These are phyloP conservation scores for Cladosporium sp. DNA, from an alignment of 2,329 filamentous ascomycete species.

Conservation along the genomic window DNA sequence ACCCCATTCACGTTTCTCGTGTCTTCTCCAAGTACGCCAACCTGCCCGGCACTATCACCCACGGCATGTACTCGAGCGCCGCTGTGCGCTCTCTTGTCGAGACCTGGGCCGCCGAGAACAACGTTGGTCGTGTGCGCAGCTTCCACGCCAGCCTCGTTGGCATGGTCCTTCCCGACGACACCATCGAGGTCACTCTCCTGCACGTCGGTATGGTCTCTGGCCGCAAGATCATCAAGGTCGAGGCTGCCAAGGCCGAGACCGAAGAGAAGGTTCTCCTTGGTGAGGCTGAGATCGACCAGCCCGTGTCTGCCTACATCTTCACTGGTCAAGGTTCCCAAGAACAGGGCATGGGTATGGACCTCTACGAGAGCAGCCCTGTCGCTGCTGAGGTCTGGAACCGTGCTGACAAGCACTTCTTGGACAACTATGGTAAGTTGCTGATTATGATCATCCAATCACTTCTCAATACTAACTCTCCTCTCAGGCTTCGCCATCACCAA, in stretches of 20 bases:
- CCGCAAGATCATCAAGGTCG: slow-evolving; percentile 99
- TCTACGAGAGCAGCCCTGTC: slow-evolving; percentile 90
- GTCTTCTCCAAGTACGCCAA: slow-evolving; percentile 96
- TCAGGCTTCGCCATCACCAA: slow-evolving; percentile 92
- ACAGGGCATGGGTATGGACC: slow-evolving; percentile 99
- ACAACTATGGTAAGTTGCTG: slow-evolving; percentile 81
- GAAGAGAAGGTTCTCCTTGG: slow-evolving; percentile 95
- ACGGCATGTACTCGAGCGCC: slow-evolving; percentile 99
- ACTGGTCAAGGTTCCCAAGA: slow-evolving; percentile 98
- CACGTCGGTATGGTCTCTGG: slow-evolving; percentile 97
- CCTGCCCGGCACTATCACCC: slow-evolving; percentile 93
- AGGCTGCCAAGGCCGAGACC: slow-evolving; percentile 91
- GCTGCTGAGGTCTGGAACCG: slow-evolving; percentile 98
- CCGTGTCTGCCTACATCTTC: slow-evolving; percentile 94
- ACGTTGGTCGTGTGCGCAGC: slow-evolving; percentile 92
- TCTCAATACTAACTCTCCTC: slow-evolving; percentile 7
- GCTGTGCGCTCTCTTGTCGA: slow-evolving; percentile 94
- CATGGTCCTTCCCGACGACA: slow-evolving; percentile 97
- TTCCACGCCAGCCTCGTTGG: slow-evolving; percentile 97
- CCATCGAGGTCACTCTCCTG: slow-evolving; percentile 91
- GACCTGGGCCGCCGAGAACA: slow-evolving; percentile 99
- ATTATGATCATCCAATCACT: background rate
- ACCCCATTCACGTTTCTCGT: slow-evolving; percentile 96
- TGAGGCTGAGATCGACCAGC: slow-evolving; percentile 97
- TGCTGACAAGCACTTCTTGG: slow-evolving; percentile 95